Conservation (phyloP, 768 basidiomycete genomes). For the Tulasnella sp. region DNA sequence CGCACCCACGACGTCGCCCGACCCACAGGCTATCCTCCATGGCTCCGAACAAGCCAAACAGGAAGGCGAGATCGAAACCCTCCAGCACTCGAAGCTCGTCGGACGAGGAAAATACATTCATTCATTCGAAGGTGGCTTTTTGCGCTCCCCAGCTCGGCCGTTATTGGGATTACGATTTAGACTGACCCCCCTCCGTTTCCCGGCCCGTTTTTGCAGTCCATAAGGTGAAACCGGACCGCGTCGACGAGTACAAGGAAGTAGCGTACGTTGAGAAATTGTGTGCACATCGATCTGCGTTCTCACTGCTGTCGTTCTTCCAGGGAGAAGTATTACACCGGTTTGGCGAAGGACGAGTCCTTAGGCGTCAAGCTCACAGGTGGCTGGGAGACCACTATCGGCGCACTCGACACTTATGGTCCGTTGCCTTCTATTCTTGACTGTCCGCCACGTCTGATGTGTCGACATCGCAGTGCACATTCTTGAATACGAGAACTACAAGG, state of each 20-base stretch:
- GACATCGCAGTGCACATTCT: constrained; percentile 48
- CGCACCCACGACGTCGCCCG: background rate
- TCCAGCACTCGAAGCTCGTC: constrained; percentile 79
- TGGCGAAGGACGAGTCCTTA: constrained; percentile 60
- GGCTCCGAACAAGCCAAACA: constrained; percentile 86
- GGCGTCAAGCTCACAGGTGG: constrained; percentile 84
- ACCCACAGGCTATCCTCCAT: constrained; percentile 64
- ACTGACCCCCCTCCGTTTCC: constrained; percentile 13
- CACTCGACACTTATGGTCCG: constrained; percentile 73
- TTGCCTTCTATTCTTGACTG: constrained; percentile 20
- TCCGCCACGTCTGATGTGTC: background rate
- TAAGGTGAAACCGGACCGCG: constrained; percentile 67
- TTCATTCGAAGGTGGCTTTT: constrained; percentile 65
- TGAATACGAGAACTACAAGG: constrained; percentile 89
- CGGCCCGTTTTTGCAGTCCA: constrained; percentile 48
- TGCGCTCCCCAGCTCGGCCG: background rate
- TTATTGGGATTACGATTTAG: background rate
- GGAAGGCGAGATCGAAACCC: constrained; percentile 61
- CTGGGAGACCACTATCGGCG: constrained; percentile 86
- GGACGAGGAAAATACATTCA: constrained; percentile 92
- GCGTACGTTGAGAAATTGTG: constrained; percentile 44
- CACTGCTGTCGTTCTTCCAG: constrained; percentile 29
- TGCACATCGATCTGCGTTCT: background rate
- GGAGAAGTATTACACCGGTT: constrained; percentile 70
- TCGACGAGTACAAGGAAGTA: constrained; percentile 76